These are phyloP conservation scores for Berkeleyomyces rouxiae DNA, from an alignment of 2,329 filamentous ascomycete species.

Conservation along the genomic window DNA sequence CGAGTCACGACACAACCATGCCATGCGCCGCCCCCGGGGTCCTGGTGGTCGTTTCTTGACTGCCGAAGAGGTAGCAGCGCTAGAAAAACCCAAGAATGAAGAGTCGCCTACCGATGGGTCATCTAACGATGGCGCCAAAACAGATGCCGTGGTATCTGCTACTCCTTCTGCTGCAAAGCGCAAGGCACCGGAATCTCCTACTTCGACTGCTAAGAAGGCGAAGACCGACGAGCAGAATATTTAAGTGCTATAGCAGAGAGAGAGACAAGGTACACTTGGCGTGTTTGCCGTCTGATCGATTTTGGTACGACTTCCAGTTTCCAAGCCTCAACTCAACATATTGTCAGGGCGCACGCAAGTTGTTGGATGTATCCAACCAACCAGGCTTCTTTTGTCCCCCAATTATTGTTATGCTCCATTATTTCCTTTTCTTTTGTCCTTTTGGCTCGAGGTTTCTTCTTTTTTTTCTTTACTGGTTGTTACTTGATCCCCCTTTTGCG, in stretches of 20 bases:
- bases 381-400: background rate
- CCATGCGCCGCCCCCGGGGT: constrained; percentile 86
- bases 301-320: too few relatives aligned
- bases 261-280: background rate
- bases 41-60: constrained; percentile 92
- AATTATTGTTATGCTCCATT: background rate
- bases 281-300: too few relatives aligned
- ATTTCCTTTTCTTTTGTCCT: background rate
- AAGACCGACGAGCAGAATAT: constrained; percentile 29
- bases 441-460: background rate
- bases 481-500: constrained; percentile 10
- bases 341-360: background rate
- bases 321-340: too few relatives aligned
- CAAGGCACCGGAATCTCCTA: constrained; percentile 37
- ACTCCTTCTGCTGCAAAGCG: constrained; percentile 35
- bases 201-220: constrained; percentile 38
- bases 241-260: constrained; percentile 15
- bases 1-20: constrained; percentile 94
- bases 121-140: constrained; percentile 17
- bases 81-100: constrained; percentile 24
- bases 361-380: background rate
- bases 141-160: constrained; percentile 16
- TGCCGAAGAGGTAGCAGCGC: constrained; percentile 71
- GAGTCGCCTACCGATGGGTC: constrained; percentile 11
- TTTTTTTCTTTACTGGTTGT: background rate